These are phyloP conservation scores for Aspergillus aculeatus DNA, from an alignment of 2,329 filamentous ascomycete species.

Conservation along the genomic window DNA sequence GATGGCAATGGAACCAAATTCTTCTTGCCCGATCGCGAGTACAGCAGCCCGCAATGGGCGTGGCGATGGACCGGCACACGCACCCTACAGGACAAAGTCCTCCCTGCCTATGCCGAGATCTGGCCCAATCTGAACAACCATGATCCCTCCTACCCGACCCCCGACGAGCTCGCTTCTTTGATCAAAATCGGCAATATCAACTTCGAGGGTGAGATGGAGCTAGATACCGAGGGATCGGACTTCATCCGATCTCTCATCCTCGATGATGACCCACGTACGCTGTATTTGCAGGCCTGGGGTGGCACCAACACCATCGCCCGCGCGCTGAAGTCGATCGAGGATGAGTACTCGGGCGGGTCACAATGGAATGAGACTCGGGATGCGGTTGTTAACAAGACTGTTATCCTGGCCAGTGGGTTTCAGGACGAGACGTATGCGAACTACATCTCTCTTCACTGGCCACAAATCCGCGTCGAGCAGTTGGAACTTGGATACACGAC, in stretches of 20 bases:
- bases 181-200: constrained; percentile 2
- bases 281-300: constrained; percentile 7
- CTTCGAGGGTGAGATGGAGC: constrained; percentile 6
- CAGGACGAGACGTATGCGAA: constrained; percentile 4
- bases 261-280: neutral
- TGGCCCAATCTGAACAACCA: neutral
- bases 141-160: constrained; percentile 1
- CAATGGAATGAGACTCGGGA: neutral
- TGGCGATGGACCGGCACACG: constrained; percentile 7
- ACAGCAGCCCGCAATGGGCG: neutral
- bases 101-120: neutral
- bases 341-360: neutral
- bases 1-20: constrained; percentile 2
- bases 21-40: too few relatives aligned
- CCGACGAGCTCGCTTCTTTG: neutral
- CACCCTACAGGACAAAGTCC: constrained; percentile 1
- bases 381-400: neutral
- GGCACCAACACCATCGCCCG: constrained; percentile 7
- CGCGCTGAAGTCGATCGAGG: constrained; percentile 5
- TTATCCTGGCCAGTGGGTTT: constrained; percentile 2
- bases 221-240: constrained; percentile 2
- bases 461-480: neutral
- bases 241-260: constrained; percentile 1
- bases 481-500: neutral
- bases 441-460: constrained; percentile 2